Base-by-base conservation (phyloP, 371 early-diverging fungal genomes). In the Haplosporangium sp. region DNA sequence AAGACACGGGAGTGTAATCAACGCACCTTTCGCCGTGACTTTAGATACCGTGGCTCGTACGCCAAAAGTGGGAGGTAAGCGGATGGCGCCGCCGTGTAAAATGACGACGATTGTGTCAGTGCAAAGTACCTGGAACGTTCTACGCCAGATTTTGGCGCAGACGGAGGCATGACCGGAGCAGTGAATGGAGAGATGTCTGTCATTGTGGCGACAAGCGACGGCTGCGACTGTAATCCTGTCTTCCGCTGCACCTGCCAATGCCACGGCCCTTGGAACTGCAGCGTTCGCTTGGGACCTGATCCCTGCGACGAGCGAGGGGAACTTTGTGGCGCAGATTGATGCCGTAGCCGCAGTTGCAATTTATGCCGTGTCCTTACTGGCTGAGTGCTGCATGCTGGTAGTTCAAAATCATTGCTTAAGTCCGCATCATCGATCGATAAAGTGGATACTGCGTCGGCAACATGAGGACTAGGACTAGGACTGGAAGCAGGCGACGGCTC, bases 21-120 rank as follows among this genome's bases (percentile, higher is more conserved):
- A 46, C 62, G 4, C 59, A 69, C 69, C 63, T 59, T 69, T 45
- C 63, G 58, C 7, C 69, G 62, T 14, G 69, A 29, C 10, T 59
- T n/a, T 23, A 62, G 29, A 43, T 69, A 69, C 13, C 69, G 48
- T 11, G 69, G 69, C 10, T 53, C 57, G 45, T 69, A 63, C 14
- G 59, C 63, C 16, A 53, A 47, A 9, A 69, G 54, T 5, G 69
- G 69, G 16, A 69, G 37, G 20, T 45, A 69, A 3, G 62, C 38
- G 21, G 43, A 62, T 8, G 69, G 11, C 46, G 62, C 69, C n/a
- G 69, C 63, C 18, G 45, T 40, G 54, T 58, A 53, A 46, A 62
- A 53, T n/a, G 47, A 38, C 21, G 61, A 12, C 20, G 47, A 43
- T 16, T 50, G 52, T 1, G 53, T 14, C 66, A 65, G 23, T 16